Evolutionary conservation across 2,329 filamentous ascomycete genomes (phyloP).

Genomic region (Ustulina deusta): DNA sequence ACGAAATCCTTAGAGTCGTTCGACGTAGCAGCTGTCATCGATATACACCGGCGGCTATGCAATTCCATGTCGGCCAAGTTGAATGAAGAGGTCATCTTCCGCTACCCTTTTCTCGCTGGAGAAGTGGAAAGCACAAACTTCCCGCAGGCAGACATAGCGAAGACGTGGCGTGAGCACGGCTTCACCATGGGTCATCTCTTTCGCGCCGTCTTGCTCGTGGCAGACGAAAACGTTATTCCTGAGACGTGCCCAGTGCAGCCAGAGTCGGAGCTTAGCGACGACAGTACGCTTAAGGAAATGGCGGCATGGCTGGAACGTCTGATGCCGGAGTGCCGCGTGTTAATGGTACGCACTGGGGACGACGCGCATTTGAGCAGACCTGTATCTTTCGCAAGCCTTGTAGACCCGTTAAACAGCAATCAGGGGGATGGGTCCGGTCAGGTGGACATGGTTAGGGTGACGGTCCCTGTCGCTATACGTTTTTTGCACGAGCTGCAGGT

Average conservation of each 20-base stretch:
- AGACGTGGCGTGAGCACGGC: conserved; percentile 37
- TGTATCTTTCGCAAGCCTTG: conserved; percentile 38
- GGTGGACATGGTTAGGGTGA: conserved; percentile 37
- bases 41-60: conserved; percentile 37
- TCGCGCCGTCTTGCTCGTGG: conserved; percentile 35
- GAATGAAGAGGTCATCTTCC: conserved; percentile 36
- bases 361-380: conserved; percentile 36
- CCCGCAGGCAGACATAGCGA: conserved; percentile 36
- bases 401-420: conserved; percentile 36
- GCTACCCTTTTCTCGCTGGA: conserved; percentile 30
- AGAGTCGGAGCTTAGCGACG: conserved; percentile 29
- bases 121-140: conserved; percentile 33
- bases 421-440: conserved; percentile 34
- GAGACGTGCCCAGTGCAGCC: conserved; percentile 31
- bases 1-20: conserved; percentile 34
- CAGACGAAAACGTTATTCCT: conserved; percentile 37
- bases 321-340: conserved; percentile 36
- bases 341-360: conserved; percentile 36
- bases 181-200: conserved; percentile 37
- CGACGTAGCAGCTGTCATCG: conserved; percentile 35
- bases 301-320: conserved; percentile 35
- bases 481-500: conserved; percentile 39
- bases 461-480: conserved; percentile 38
- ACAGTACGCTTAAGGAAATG: conserved; percentile 30
- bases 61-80: conserved; percentile 34